phyloP scores from a whole-genome alignment of 345 rosid genomes.

The Salix koriyanagi region DNA sequence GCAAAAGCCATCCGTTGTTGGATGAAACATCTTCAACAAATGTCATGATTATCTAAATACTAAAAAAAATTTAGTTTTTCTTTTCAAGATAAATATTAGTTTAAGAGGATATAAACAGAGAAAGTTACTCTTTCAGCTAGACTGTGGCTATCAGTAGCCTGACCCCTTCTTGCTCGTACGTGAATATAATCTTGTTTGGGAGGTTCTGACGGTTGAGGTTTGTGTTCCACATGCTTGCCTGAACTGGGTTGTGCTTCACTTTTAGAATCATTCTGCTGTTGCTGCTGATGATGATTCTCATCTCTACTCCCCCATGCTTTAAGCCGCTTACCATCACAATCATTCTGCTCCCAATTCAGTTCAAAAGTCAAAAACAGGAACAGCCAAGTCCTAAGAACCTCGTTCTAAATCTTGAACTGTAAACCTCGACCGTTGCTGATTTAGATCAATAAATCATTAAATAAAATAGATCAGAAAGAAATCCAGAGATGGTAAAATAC shows the following conservation, averaged over 20 bases:
- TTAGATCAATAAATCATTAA: neutral
- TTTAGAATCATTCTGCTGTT: conserved; percentile 23
- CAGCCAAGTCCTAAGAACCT: neutral
- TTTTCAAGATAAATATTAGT: neutral
- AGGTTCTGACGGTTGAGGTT: conserved; percentile 53
- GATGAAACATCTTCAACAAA: neutral
- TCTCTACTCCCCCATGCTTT: conserved; percentile 51
- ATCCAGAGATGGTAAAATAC: neutral
- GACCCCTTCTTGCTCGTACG: conserved; percentile 92
- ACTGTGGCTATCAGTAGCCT: conserved; percentile 97
- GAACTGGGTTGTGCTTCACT: conserved; percentile 45
- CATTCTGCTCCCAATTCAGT: conserved; percentile 37
- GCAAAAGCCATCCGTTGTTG: conserved; percentile 7
- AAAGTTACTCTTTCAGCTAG: conserved; percentile 83
- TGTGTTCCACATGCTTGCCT: conserved; percentile 48
- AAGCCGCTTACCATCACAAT: conserved; percentile 53
- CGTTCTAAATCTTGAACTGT: neutral
- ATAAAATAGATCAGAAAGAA: conserved; percentile 4
- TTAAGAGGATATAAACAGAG: conserved; percentile 11
- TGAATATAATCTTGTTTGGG: conserved; percentile 83
- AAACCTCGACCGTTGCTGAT: neutral
- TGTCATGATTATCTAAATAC: neutral
- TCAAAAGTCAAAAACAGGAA: conserved; percentile 3
- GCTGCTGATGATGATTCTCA: conserved; percentile 13
- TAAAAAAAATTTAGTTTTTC: neutral